Conservation (phyloP, 768 basidiomycete genomes). For the Serpula lacrymans region DNA sequence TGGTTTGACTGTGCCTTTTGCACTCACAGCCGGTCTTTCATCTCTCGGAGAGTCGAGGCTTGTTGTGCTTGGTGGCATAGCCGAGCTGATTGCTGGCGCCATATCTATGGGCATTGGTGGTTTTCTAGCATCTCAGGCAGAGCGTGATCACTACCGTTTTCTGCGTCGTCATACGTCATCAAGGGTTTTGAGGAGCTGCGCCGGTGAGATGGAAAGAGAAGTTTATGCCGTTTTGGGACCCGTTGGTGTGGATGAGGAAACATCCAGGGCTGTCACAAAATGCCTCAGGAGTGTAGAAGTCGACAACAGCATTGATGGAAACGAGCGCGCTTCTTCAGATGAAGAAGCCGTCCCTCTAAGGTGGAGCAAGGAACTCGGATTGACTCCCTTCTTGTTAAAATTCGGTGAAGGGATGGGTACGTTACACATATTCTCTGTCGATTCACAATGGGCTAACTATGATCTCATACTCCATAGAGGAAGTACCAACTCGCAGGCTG, state of each 20-base stretch:
- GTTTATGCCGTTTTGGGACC: constrained; percentile 85
- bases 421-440: constrained; percentile 20
- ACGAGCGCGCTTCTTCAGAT: constrained; percentile 29
- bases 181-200: constrained; percentile 85
- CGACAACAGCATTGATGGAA: constrained; percentile 22
- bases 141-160: constrained; percentile 92
- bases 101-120: constrained; percentile 99
- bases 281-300: constrained; percentile 68
- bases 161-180: constrained; percentile 68
- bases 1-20: constrained; percentile 89
- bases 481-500: constrained; percentile 78
- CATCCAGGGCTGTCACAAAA: constrained; percentile 76
- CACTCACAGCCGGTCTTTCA: constrained; percentile 83
- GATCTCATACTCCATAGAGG: constrained; percentile 50
- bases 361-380: constrained; percentile 77
- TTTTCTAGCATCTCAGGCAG: constrained; percentile 95
- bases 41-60: constrained; percentile 85
- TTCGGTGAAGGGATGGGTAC: constrained; percentile 90
- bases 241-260: constrained; percentile 82
- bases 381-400: constrained; percentile 92
- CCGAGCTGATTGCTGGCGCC: constrained; percentile 94
- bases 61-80: constrained; percentile 93
- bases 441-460: neutral
- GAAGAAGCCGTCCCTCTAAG: constrained; percentile 55
- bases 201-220: constrained; percentile 95